These are phyloP conservation scores for Nemania abortiva DNA, from an alignment of 2,329 filamentous ascomycete species.

Conservation along the genomic window DNA sequence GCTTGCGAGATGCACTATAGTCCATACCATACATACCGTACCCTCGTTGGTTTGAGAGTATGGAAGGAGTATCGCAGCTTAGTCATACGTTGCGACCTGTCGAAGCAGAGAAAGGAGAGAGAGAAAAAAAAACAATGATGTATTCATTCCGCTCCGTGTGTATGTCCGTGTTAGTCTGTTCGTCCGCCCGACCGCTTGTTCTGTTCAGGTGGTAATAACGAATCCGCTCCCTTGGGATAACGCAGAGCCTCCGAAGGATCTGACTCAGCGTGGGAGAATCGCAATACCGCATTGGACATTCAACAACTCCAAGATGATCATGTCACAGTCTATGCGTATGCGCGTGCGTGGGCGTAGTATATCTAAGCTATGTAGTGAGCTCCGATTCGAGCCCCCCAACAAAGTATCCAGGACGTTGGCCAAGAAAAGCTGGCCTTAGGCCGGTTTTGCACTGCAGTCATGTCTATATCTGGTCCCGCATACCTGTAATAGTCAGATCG, in stretches of 20 bases:
- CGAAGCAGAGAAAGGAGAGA: neutral
- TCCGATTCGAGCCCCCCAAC: conserved; percentile 31
- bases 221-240: conserved; percentile 32
- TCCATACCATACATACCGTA: neutral
- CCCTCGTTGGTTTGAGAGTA: neutral
- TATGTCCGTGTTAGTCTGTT: conserved; percentile 15
- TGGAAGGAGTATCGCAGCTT: neutral
- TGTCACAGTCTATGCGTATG: conserved; percentile 1
- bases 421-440: conserved; percentile 18
- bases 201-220: conserved; percentile 1
- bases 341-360: neutral
- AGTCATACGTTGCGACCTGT: neutral
- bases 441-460: conserved; percentile 38
- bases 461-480: conserved; percentile 38
- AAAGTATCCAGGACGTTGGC: conserved; percentile 17
- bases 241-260: conserved; percentile 43
- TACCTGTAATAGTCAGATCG: conserved; percentile 32
- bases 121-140: neutral
- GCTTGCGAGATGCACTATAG: neutral
- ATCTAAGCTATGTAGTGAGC: neutral
- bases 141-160: neutral
- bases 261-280: conserved; percentile 29
- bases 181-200: conserved; percentile 14
- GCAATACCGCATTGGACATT: conserved; percentile 27
- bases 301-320: conserved; percentile 25